phyloP scores from a whole-genome alignment of 2,329 filamentous ascomycete genomes.

The Trichoderma semiorbis region DNA sequence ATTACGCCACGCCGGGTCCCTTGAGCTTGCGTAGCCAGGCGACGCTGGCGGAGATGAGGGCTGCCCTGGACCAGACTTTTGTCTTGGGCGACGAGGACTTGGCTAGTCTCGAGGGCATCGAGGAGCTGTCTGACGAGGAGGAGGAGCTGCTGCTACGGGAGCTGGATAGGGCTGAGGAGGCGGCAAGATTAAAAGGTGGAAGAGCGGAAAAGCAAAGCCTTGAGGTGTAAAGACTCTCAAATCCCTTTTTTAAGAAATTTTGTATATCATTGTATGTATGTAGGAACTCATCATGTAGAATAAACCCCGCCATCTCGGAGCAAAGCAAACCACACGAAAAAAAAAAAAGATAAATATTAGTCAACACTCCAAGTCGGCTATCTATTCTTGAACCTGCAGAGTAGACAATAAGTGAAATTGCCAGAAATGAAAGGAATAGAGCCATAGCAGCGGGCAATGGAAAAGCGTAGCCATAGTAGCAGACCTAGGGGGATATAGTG shows the following conservation, averaged over 20 bases:
- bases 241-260: background rate
- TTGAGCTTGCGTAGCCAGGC: slow-evolving; percentile 35
- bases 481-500: background rate
- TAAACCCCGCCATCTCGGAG: slow-evolving; percentile 5
- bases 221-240: background rate
- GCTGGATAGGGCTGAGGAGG: slow-evolving; percentile 31
- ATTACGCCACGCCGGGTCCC: slow-evolving; percentile 41
- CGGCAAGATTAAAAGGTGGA: background rate
- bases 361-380: too few relatives aligned
- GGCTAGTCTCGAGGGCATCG: slow-evolving; percentile 36
- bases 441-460: background rate
- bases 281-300: slow-evolving; percentile 13
- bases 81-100: slow-evolving; percentile 42
- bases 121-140: slow-evolving; percentile 40
- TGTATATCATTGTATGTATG: slow-evolving; percentile 19
- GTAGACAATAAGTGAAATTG: background rate
- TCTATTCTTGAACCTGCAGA: background rate
- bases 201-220: slow-evolving; percentile 8
- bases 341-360: background rate
- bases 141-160: slow-evolving; percentile 32
- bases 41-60: slow-evolving; percentile 38
- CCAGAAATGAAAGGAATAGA: background rate
- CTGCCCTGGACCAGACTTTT: slow-evolving; percentile 45
- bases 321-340: background rate
- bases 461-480: background rate